These are phyloP conservation scores for Postia placenta DNA, from an alignment of 768 basidiomycete species.

Conservation along the genomic window DNA sequence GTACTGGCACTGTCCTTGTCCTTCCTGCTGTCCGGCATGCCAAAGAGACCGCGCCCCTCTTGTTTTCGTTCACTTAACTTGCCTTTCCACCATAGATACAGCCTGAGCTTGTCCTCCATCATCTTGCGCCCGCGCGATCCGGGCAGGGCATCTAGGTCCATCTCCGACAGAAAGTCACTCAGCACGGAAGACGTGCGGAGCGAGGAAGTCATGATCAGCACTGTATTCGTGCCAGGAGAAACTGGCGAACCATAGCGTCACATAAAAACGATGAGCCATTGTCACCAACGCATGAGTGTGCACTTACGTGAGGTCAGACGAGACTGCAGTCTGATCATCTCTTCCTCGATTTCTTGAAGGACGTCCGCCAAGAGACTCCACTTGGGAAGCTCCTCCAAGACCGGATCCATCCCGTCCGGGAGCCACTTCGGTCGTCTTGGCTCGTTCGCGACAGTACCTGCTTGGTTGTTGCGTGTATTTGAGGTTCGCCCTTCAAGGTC, in stretches of 20 bases:
- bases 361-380: conserved; percentile 86
- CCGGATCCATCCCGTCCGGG: conserved; percentile 73
- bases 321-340: conserved; percentile 61
- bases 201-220: conserved; percentile 87
- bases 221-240: conserved; percentile 59
- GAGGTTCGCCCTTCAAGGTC: conserved; percentile 42
- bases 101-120: conserved; percentile 71
- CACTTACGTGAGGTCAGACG: conserved; percentile 17
- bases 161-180: conserved; percentile 70
- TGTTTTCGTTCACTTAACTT: conserved; percentile 33
- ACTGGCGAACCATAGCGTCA: too few relatives aligned
- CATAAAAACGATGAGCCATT: too few relatives aligned
- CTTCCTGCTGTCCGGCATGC: conserved; percentile 15
- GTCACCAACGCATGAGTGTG: background rate
- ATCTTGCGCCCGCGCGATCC: conserved; percentile 65
- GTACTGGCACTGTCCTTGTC: conserved; percentile 24
- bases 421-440: conserved; percentile 48
- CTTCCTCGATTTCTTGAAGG: conserved; percentile 85
- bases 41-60: conserved; percentile 26
- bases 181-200: conserved; percentile 67
- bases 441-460: conserved; percentile 9
- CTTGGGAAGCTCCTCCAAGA: conserved; percentile 92
- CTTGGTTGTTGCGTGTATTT: conserved; percentile 6
- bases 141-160: conserved; percentile 49
- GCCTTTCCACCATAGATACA: conserved; percentile 81